A percentile compares a stretch with the other conserved stretches of the same genome.
These are phyloP conservation scores for Rubroboletus satanas DNA, from an alignment of 768 basidiomycete species.

Conservation along the genomic window DNA sequence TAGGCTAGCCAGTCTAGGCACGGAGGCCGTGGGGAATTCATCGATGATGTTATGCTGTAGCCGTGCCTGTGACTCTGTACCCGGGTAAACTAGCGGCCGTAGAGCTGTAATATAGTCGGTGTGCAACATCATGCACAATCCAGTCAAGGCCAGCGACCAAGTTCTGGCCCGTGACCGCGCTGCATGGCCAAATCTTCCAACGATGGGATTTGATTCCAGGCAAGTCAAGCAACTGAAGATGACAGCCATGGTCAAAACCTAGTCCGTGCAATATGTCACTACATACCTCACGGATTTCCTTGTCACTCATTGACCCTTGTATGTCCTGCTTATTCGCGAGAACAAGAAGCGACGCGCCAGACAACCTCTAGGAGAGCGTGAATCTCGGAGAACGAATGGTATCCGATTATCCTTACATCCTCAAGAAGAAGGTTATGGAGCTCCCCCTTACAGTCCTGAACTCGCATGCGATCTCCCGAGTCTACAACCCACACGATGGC, in stretches of 20 bases:
- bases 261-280: not conserved
- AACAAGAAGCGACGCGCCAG: slow-evolving; percentile 93
- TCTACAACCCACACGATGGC: slow-evolving; percentile 99
- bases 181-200: slow-evolving; percentile 90
- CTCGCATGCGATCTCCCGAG: slow-evolving; percentile 86
- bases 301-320: slow-evolving; percentile 74
- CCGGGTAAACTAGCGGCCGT: slow-evolving; percentile 12
- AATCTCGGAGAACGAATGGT: slow-evolving; percentile 13
- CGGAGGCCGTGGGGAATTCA: slow-evolving; percentile 4
- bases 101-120: slow-evolving; percentile 80
- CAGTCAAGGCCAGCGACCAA: slow-evolving; percentile 85
- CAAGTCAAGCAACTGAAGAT: slow-evolving; percentile 71
- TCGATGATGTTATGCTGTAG: not conserved
- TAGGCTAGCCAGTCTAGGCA: slow-evolving; percentile 4
- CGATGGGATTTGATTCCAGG: slow-evolving; percentile 79
- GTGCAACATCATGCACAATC: slow-evolving; percentile 86
- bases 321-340: slow-evolving; percentile 99
- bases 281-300: slow-evolving; percentile 81
- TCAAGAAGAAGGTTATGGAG: slow-evolving; percentile 82
- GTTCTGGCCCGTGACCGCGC: slow-evolving; percentile 86
- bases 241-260: slow-evolving; percentile 5
- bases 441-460: slow-evolving; percentile 87
- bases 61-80: not conserved
- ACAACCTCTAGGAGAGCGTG: slow-evolving; percentile 60
- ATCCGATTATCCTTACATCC: slow-evolving; percentile 60